Percentiles rank a stretch among this genome's conserved stretches.
Evolutionary conservation across 306 rosid species (phyloP).

Genomic region (Pyrus communis): DNA sequence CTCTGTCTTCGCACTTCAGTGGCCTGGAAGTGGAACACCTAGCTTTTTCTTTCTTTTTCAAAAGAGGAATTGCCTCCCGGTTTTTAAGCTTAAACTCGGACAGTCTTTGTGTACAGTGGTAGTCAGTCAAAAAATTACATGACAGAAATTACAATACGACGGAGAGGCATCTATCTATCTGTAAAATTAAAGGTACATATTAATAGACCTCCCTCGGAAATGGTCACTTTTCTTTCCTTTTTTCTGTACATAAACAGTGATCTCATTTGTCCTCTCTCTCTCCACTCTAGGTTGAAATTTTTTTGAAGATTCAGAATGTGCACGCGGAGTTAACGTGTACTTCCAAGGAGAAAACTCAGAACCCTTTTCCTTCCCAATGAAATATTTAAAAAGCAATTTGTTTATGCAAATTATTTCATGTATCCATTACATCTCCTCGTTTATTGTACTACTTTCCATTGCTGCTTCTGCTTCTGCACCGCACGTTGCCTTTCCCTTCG

Average conservation of each 20-base stretch:
- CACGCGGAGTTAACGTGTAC: no score
- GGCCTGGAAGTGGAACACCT: not conserved
- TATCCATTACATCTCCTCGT: no score
- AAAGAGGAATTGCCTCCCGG: conserved; percentile 38
- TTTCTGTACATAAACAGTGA: no score
- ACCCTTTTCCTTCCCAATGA: conserved; percentile 17
- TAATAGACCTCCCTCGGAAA: no score
- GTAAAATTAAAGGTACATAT: no score
- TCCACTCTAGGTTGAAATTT: no score
- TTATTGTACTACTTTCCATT: conserved; percentile 11
- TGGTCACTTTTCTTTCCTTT: no score
- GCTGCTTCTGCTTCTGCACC: not conserved
- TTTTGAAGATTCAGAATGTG: no score
- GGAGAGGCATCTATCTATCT: no score
- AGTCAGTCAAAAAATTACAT: not conserved
- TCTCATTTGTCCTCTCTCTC: no score
- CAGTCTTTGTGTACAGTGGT: not conserved
- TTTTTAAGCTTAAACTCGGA: conserved; percentile 25
- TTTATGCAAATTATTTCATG: not conserved
- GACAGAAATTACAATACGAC: not conserved
- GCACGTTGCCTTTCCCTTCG: not conserved
- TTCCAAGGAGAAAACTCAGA: no score
- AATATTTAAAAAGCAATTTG: not conserved
- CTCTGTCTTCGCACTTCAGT: not conserved
- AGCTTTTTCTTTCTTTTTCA: not conserved